Conservation (phyloP, 257 asterid genomes). For the Nicotiana noctiflora region DNA sequence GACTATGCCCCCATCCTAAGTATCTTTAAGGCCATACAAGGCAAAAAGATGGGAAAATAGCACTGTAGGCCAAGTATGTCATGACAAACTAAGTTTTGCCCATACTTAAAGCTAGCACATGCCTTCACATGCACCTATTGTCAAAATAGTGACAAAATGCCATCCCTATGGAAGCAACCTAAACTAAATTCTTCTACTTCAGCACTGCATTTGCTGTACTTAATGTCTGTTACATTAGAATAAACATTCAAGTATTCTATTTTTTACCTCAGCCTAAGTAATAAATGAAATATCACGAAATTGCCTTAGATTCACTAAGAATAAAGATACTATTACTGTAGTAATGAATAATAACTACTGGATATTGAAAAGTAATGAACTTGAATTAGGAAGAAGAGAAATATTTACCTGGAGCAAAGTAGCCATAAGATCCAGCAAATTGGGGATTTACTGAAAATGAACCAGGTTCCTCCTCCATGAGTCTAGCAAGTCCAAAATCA, state of each 20-base stretch:
- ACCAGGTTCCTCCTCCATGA: conserved; percentile 44
- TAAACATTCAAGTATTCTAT: not conserved
- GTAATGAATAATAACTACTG: not conserved
- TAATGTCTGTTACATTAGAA: not conserved
- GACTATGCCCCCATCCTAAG: conserved; percentile 7
- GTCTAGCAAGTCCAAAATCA: conserved; percentile 81
- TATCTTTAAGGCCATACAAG: conserved; percentile 3
- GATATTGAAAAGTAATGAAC: not conserved
- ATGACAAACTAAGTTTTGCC: conserved; percentile 19
- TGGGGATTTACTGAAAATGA: conserved; percentile 50
- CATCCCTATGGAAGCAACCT: conserved; percentile 4
- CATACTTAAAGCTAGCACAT: no score
- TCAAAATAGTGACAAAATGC: conserved; percentile 6
- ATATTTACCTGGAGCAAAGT: conserved; percentile 74
- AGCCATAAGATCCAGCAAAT: conserved; percentile 85
- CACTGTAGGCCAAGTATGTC: conserved; percentile 6
- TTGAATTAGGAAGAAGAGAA: not conserved
- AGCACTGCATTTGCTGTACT: not conserved
- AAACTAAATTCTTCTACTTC: not conserved
- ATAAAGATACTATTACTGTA: not conserved
- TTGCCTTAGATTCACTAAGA: not conserved
- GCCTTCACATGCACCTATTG: conserved; percentile 25
- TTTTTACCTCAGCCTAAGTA: not conserved
- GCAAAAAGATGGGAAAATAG: not conserved
- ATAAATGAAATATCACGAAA: not conserved